Conservation (phyloP, 495 filamentous ascomycete genomes). For the Emericellopsis terricola region DNA sequence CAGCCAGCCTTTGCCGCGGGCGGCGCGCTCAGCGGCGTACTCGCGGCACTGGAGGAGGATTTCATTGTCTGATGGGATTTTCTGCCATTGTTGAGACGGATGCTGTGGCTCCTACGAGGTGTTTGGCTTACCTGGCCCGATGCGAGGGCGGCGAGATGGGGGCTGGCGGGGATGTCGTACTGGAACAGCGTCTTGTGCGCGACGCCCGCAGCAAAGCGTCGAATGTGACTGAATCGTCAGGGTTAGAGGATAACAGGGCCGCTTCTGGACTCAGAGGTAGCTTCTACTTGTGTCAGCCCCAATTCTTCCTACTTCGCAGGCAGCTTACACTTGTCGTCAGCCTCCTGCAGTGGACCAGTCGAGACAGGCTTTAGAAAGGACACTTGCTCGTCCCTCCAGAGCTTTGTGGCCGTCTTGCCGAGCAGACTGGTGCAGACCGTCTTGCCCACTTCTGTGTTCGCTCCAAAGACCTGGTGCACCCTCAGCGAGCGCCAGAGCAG, state of each 20-base stretch:
- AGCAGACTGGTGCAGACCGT: slow-evolving; percentile 56
- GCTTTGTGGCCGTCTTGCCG: slow-evolving; percentile 33
- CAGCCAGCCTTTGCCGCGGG: slow-evolving; percentile 20
- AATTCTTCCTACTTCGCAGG: not conserved
- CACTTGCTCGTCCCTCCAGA: slow-evolving; percentile 24
- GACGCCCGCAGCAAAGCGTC: slow-evolving; percentile 30
- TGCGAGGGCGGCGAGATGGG: slow-evolving; percentile 43
- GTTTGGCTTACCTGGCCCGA: slow-evolving; percentile 14
- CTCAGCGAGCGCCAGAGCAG: slow-evolving; percentile 44
- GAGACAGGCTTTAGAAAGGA: slow-evolving; percentile 62
- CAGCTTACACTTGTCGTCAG: slow-evolving; percentile 41
- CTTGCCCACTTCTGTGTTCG: slow-evolving; percentile 69
- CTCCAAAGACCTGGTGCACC: slow-evolving; percentile 54
- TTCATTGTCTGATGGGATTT: slow-evolving; percentile 28
- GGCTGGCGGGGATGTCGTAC: slow-evolving; percentile 52
- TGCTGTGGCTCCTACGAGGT: not conserved
- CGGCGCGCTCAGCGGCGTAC: slow-evolving; percentile 23
- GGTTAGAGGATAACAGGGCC: slow-evolving; percentile 2
- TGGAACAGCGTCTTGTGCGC: slow-evolving; percentile 38
- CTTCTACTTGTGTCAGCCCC: no score
- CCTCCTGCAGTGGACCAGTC: slow-evolving; percentile 46
- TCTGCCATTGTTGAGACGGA: slow-evolving; percentile 1
- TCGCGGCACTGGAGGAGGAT: slow-evolving; percentile 27
- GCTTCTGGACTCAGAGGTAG: not conserved
- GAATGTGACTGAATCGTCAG: slow-evolving; percentile 50